A percentile compares a stretch with the other conserved stretches of the same genome.
Conservation (phyloP, 257 asterid species). For the Linderniella brevidens region DNA sequence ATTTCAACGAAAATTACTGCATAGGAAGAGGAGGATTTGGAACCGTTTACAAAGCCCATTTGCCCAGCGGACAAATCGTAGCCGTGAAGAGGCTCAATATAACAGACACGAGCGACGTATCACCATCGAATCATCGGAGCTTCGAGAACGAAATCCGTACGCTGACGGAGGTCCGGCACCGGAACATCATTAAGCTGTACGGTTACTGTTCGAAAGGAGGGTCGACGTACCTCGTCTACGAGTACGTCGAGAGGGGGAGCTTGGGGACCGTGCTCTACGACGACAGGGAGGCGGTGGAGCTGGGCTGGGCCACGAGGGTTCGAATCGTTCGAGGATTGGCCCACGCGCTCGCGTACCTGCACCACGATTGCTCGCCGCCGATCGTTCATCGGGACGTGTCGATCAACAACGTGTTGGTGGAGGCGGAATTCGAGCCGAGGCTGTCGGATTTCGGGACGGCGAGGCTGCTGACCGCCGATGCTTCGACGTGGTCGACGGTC, state of each 20-base stretch:
- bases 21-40: constrained; percentile 91
- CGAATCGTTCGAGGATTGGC: constrained; percentile 68
- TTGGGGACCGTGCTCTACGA: constrained; percentile 33
- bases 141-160: constrained; percentile 78
- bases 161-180: constrained; percentile 71
- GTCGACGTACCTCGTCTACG: constrained; percentile 74
- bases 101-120: constrained; percentile 47
- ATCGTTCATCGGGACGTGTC: constrained; percentile 83
- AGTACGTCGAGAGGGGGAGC: constrained; percentile 76
- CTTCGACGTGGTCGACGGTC: constrained; percentile 62
- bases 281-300: constrained; percentile 31
- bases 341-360: constrained; percentile 92
- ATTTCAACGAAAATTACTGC: constrained; percentile 43
- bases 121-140: constrained; percentile 23
- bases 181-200: constrained; percentile 75
- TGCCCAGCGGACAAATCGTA: constrained; percentile 36
- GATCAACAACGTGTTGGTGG: constrained; percentile 54
- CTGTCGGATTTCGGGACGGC: constrained; percentile 94
- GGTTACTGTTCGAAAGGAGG: constrained; percentile 69
- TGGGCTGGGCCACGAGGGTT: constrained; percentile 55
- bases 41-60: constrained; percentile 54
- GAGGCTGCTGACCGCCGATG: constrained; percentile 37
- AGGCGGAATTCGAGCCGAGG: constrained; percentile 51
- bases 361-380: constrained; percentile 76
- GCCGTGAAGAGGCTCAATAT: constrained; percentile 67